These are phyloP conservation scores for Fusarium luffae DNA, from an alignment of 2,329 filamentous ascomycete genomes.

Conservation along the genomic window DNA sequence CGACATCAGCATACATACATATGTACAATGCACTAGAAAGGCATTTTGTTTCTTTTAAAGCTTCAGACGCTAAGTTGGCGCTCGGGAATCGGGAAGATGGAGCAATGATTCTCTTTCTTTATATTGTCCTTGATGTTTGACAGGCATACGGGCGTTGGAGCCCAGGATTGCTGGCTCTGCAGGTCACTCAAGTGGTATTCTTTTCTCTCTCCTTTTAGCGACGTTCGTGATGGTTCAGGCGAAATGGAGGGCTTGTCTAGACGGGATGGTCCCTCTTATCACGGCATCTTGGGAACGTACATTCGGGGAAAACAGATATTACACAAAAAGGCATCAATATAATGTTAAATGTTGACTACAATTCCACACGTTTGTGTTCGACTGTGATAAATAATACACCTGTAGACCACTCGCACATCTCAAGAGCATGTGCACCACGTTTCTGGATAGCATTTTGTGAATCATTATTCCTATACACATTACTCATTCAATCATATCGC, in stretches of 20 bases:
- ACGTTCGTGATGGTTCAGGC: constrained; percentile 1
- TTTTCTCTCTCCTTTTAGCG: not conserved
- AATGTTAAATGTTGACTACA: not conserved
- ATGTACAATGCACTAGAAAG: not conserved
- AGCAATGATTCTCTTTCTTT: constrained; percentile 20
- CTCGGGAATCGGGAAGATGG: constrained; percentile 4
- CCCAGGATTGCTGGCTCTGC: not conserved
- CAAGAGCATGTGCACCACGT: not conserved
- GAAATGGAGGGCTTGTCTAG: constrained; percentile 5
- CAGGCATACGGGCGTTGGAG: not conserved
- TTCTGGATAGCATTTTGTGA: not conserved
- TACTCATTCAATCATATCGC: constrained; percentile 7
- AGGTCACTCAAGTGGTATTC: constrained; percentile 2
- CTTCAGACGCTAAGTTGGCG: not conserved
- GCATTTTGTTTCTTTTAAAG: not conserved
- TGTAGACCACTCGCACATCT: not conserved
- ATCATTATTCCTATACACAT: not conserved
- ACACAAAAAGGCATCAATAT: constrained; percentile 9
- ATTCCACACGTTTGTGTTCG: not conserved
- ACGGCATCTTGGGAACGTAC: constrained; percentile 9
- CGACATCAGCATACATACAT: not conserved
- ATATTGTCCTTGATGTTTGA: constrained; percentile 13
- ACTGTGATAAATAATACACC: not conserved
- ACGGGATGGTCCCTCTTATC: constrained; percentile 2
- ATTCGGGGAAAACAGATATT: constrained; percentile 8